Evolutionary conservation across 2,329 filamentous ascomycete genomes (phyloP).

Genomic region (Calonectria montana): DNA sequence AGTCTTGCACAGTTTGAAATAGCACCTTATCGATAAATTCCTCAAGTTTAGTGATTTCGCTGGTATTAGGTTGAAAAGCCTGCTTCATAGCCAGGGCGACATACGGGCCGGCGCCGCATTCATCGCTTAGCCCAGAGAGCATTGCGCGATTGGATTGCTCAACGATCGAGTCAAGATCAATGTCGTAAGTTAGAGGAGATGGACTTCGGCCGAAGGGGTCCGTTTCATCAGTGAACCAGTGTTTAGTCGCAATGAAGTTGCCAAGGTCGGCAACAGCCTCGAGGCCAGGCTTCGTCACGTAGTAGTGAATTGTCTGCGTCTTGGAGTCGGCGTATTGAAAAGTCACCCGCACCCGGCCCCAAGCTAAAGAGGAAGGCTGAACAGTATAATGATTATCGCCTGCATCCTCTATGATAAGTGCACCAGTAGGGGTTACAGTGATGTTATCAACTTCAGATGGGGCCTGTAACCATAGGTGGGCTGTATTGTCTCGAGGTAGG

Average conservation of each 20-base stretch:
- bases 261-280: slow-evolving; percentile 60
- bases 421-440: slow-evolving; percentile 49
- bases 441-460: slow-evolving; percentile 54
- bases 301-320: slow-evolving; percentile 67
- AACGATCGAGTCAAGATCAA: slow-evolving; percentile 55
- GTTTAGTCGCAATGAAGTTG: slow-evolving; percentile 63
- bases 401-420: slow-evolving; percentile 47
- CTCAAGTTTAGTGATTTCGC: slow-evolving; percentile 64
- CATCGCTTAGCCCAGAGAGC: slow-evolving; percentile 70
- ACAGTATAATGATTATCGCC: slow-evolving; percentile 53
- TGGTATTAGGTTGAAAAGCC: slow-evolving; percentile 58
- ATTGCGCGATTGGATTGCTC: slow-evolving; percentile 63
- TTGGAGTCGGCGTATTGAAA: slow-evolving; percentile 60
- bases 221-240: slow-evolving; percentile 61
- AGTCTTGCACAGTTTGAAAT: slow-evolving; percentile 59
- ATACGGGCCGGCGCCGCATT: slow-evolving; percentile 67
- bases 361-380: slow-evolving; percentile 54
- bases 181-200: slow-evolving; percentile 69
- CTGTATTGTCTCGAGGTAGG: slow-evolving; percentile 59
- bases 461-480: slow-evolving; percentile 58
- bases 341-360: slow-evolving; percentile 62
- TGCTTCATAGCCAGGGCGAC: slow-evolving; percentile 68
- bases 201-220: slow-evolving; percentile 66
- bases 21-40: slow-evolving; percentile 63
- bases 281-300: slow-evolving; percentile 59